phyloP scores from a whole-genome alignment of 495 filamentous ascomycete species.

The Penicillium canariense region DNA sequence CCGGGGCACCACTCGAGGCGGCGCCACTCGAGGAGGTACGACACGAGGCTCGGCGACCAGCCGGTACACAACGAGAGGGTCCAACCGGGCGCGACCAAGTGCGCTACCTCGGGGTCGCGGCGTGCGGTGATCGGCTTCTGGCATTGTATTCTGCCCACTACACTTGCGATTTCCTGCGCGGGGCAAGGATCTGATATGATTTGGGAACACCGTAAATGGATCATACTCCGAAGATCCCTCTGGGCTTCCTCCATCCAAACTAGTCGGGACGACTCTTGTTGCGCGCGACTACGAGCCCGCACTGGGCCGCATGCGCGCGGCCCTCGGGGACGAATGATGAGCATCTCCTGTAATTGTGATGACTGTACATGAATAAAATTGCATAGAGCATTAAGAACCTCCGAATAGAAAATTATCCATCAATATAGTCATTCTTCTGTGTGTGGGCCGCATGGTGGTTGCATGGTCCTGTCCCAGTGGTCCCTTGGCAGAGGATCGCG shows the following conservation, averaged over 20 bases:
- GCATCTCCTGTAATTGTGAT: slow-evolving; percentile 1
- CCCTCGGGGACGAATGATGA: not conserved
- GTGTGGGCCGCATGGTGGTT: too few species aligned
- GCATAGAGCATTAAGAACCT: not conserved
- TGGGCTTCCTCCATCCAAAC: too few species aligned
- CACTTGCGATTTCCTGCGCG: not conserved
- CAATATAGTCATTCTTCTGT: too few species aligned
- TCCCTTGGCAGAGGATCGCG: not conserved
- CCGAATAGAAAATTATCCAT: too few species aligned
- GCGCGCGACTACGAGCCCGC: too few species aligned
- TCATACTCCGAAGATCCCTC: not conserved
- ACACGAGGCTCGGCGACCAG: slow-evolving; percentile 40
- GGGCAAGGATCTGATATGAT: not conserved
- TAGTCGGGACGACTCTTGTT: not conserved
- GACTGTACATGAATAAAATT: slow-evolving; percentile 3
- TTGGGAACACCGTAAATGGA: not conserved
- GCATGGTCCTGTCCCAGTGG: too few species aligned
- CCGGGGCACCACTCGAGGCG: slow-evolving; percentile 30
- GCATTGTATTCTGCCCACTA: not conserved
- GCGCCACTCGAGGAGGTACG: slow-evolving; percentile 12
- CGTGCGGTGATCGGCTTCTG: slow-evolving; percentile 24
- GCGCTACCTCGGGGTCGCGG: slow-evolving; percentile 43
- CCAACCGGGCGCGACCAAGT: slow-evolving; percentile 37
- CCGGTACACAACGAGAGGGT: slow-evolving; percentile 42
- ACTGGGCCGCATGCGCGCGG: too few species aligned